These are phyloP conservation scores for Leucocoprinus leucothites DNA, from an alignment of 768 basidiomycete genomes.

Conservation along the genomic window DNA sequence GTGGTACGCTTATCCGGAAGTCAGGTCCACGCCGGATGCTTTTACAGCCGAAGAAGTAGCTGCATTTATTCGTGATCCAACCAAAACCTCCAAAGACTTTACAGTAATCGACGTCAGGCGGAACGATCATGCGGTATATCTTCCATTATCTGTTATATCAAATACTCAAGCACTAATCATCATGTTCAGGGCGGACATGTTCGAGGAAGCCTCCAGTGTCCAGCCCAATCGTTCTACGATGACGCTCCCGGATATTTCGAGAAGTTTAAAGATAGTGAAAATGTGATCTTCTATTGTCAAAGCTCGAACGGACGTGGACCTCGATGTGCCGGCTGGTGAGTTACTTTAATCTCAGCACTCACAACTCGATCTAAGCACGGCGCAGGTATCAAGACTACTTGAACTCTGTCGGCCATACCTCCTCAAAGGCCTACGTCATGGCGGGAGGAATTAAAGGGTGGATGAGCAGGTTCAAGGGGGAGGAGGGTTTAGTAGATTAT, in stretches of 20 bases:
- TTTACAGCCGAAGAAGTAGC: constrained; percentile 37
- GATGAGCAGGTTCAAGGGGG: constrained; percentile 29
- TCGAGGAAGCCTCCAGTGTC: constrained; percentile 43
- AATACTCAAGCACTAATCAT: neutral
- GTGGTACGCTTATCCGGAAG: constrained; percentile 54
- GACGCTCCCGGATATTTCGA: constrained; percentile 39
- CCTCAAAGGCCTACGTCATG: constrained; percentile 38
- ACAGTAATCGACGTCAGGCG: constrained; percentile 50
- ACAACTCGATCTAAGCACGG: neutral
- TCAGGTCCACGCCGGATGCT: constrained; percentile 26
- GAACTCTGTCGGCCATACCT: constrained; percentile 22
- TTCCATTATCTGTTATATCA: neutral
- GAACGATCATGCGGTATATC: constrained; percentile 41
- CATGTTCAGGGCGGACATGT: constrained; percentile 49
- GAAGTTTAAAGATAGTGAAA: constrained; percentile 32
- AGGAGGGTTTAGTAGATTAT: constrained; percentile 27
- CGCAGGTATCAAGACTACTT: constrained; percentile 51
- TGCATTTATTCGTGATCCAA: constrained; percentile 23
- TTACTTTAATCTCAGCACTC: neutral
- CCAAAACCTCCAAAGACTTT: constrained; percentile 19
- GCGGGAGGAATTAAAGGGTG: constrained; percentile 43
- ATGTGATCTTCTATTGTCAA: constrained; percentile 54
- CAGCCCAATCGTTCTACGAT: constrained; percentile 50
- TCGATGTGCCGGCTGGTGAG: constrained; percentile 54
- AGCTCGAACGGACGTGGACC: constrained; percentile 51